Base-by-base conservation (phyloP, 176 grass and related monocot genomes). In the Triticum aestivum region DNA sequence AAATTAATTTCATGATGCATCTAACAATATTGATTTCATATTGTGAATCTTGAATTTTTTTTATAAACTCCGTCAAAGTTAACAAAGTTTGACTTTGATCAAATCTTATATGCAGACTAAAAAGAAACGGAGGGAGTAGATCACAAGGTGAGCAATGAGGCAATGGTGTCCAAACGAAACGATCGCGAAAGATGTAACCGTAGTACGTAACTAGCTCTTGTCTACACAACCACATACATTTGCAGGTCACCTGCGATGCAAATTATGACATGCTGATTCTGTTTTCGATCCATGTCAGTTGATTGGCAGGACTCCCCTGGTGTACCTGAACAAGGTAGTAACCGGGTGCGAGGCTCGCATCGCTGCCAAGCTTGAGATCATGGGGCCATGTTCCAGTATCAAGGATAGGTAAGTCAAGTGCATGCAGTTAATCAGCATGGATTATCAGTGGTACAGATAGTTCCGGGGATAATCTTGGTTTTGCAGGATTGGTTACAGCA, bases 341-440 rank as follows among this genome's bases (percentile, higher is more conserved):
- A 59, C 77, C 0, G 65, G 92, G 20, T 94, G 92, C 21, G 83
- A 88, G 4, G 86, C 85, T 0, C 83, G 61, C 2, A 17, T 92
- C 11, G 94, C 90, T 8, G 91, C 91, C 13, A 97, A 97, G 84
- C 70, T 97, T 1, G 94, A 97, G 89, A 70, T 73, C 81, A 94
- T 97, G 94, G 94, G 88, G 71, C 94, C 92, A 15, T 97, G 91
- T 80, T 97, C 88, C 87, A 92, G 91, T 33, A 86, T 97, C 56
- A 97, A 93, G 83, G 91, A 97, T 42, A 95, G 90, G 93, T 95
- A 42, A 9, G 20, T 42, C 35, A 39, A 11, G 18, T 69, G 4
- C 5, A 69, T 35, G 30, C 34, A 70, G 15, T 21, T 70, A 21
- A 38, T 35, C 6, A 33, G 15, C 6, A 21, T 67, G 15, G 13